Percentiles rank a stretch among this genome's conserved stretches.
phyloP scores from a whole-genome alignment of 768 basidiomycete species.

The Cystoderma amianthinum region DNA sequence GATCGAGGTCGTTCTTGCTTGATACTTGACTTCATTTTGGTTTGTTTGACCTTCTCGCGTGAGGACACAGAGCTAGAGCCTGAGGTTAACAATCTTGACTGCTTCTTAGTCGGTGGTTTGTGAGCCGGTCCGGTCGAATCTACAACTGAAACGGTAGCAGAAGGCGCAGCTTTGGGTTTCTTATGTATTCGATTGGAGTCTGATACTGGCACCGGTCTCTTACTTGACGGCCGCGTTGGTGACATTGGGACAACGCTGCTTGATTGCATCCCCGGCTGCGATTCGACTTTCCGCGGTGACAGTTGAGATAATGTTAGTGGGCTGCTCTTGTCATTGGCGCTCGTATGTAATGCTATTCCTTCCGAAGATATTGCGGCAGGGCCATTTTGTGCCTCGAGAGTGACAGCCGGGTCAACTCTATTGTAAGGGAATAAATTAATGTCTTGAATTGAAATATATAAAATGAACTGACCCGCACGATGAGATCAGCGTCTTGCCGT shows the following conservation, averaged over 20 bases:
- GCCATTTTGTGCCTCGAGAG: slow-evolving; percentile 4
- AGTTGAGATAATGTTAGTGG: slow-evolving; percentile 44
- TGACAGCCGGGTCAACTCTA: slow-evolving; percentile 7
- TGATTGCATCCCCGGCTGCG: not conserved
- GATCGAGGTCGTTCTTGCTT: too few species aligned
- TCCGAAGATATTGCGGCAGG: slow-evolving; percentile 6
- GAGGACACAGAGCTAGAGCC: slow-evolving; percentile 3
- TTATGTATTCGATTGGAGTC: slow-evolving; percentile 9
- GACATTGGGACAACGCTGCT: slow-evolving; percentile 20
- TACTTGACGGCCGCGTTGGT: slow-evolving; percentile 35
- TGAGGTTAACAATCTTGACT: not conserved
- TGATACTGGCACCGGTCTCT: slow-evolving; percentile 33
- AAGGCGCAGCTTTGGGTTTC: slow-evolving; percentile 5
- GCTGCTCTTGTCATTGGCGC: slow-evolving; percentile 7
- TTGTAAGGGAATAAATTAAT: slow-evolving; percentile 6
- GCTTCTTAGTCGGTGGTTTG: slow-evolving; percentile 1
- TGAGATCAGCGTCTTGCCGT: slow-evolving; percentile 36
- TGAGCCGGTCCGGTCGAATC: not conserved
- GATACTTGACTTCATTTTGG: not conserved
- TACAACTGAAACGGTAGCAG: slow-evolving; percentile 1
- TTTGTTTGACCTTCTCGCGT: slow-evolving; percentile 1
- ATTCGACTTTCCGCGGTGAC: slow-evolving; percentile 31
- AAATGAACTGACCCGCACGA: slow-evolving; percentile 33
- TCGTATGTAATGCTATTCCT: slow-evolving; percentile 4
- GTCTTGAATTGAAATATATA: slow-evolving; percentile 10